Evolutionary conservation across 805 yeast genomes (phyloP).

Genomic region (Wickerhamiella alocasiicola): DNA sequence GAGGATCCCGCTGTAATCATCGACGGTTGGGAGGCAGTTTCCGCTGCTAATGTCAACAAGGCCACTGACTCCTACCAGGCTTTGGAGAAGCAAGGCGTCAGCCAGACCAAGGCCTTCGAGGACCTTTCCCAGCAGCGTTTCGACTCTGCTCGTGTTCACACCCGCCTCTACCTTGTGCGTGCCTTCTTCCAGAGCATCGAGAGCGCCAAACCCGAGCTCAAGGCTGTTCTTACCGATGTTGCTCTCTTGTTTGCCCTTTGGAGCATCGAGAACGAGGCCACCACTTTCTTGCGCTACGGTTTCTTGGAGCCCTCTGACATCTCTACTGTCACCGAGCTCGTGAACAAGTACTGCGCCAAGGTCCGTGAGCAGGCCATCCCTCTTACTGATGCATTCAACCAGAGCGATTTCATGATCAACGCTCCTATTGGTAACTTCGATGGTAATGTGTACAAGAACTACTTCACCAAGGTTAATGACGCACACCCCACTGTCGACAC

Average conservation of each 20-base stretch:
- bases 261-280: constrained; percentile 56
- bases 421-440: constrained; percentile 66
- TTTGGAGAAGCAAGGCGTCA: constrained; percentile 20
- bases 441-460: constrained; percentile 72
- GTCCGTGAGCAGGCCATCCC: constrained; percentile 59
- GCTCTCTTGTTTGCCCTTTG: constrained; percentile 39
- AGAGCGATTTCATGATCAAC: constrained; percentile 65
- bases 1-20: constrained; percentile 23
- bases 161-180: constrained; percentile 29
- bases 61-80: constrained; percentile 25
- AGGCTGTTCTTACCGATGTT: constrained; percentile 15
- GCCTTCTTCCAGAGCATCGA: constrained; percentile 20
- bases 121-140: constrained; percentile 31
- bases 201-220: constrained; percentile 14
- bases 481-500: constrained; percentile 32
- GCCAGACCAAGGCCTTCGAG: constrained; percentile 29
- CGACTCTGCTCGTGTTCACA: constrained; percentile 31
- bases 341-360: constrained; percentile 35
- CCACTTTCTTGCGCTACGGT: constrained; percentile 53
- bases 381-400: constrained; percentile 68
- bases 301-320: constrained; percentile 39
- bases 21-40: constrained; percentile 30
- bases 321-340: constrained; percentile 31
- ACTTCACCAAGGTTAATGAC: constrained; percentile 47
- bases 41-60: constrained; percentile 25